Conservation (phyloP, 2,329 filamentous ascomycete genomes). For the Penicillium janthinellum region DNA sequence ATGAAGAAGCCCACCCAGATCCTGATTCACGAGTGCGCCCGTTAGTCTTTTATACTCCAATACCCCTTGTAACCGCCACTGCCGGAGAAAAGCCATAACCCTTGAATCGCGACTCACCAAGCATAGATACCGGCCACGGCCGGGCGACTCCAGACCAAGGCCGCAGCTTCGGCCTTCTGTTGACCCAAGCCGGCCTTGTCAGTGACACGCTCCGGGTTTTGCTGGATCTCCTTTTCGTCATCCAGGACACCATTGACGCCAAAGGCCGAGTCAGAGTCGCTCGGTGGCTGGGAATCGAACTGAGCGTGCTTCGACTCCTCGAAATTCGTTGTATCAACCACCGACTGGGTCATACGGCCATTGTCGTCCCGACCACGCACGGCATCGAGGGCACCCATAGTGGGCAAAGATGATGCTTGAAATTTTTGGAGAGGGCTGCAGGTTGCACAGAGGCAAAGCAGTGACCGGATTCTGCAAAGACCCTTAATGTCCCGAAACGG, state of each 20-base stretch:
- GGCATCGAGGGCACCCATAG: slow-evolving; percentile 18
- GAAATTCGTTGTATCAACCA: slow-evolving; percentile 8
- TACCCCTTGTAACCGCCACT: background rate
- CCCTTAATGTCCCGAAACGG: background rate
- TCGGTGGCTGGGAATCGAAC: background rate
- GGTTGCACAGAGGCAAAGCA: background rate
- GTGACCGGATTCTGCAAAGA: background rate
- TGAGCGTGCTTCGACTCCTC: slow-evolving; percentile 12
- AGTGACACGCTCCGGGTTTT: slow-evolving; percentile 21
- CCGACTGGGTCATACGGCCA: slow-evolving; percentile 9
- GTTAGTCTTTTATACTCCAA: slow-evolving; percentile 4
- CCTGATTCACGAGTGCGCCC: slow-evolving; percentile 24
- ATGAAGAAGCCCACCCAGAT: slow-evolving; percentile 52
- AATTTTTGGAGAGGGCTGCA: background rate
- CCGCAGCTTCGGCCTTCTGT: slow-evolving; percentile 45
- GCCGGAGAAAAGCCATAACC: background rate
- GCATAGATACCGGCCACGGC: slow-evolving; percentile 37
- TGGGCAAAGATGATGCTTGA: background rate
- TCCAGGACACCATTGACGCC: slow-evolving; percentile 17
- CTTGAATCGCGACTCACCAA: slow-evolving; percentile 26
- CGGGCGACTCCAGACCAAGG: slow-evolving; percentile 45
- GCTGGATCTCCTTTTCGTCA: slow-evolving; percentile 22
- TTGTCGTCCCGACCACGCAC: slow-evolving; percentile 19
- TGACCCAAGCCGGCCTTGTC: slow-evolving; percentile 19
- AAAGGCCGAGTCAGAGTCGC: slow-evolving; percentile 2